Evolutionary conservation across 2,329 filamentous ascomycete species (phyloP).

Genomic region (Botryosphaeria dothidea): DNA sequence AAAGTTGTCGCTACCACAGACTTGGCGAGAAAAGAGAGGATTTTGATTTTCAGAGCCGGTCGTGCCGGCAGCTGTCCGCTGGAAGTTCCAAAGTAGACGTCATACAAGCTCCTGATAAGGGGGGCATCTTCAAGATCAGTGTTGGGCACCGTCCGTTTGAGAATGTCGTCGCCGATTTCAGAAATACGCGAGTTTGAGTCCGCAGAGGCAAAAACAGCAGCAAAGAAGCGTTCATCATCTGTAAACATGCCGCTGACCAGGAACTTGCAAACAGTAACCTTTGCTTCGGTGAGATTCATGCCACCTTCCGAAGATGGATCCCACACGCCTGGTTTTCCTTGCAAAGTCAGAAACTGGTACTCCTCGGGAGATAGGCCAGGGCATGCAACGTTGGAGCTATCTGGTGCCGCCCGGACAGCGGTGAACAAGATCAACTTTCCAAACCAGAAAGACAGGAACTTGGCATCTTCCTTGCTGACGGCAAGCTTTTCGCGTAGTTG

Average conservation of each 20-base stretch:
- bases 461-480: conserved; percentile 69
- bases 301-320: conserved; percentile 61
- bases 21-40: conserved; percentile 74
- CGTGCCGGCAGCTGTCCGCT: conserved; percentile 43
- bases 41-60: conserved; percentile 73
- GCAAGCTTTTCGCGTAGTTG: conserved; percentile 66
- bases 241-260: conserved; percentile 83
- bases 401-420: conserved; percentile 33
- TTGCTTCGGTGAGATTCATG: conserved; percentile 68
- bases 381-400: conserved; percentile 42
- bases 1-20: conserved; percentile 73
- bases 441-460: conserved; percentile 73
- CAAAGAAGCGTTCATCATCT: conserved; percentile 79
- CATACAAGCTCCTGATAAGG: conserved; percentile 67
- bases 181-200: conserved; percentile 80
- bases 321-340: conserved; percentile 70
- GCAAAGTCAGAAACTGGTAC: conserved; percentile 66
- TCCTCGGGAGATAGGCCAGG: conserved; percentile 67
- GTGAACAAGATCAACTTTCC: conserved; percentile 73
- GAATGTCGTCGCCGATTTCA: conserved; percentile 81
- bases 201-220: conserved; percentile 79
- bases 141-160: conserved; percentile 72
- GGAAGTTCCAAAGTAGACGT: conserved; percentile 63
- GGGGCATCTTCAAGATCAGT: conserved; percentile 70
- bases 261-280: conserved; percentile 68